Evolutionary conservation across 2,329 filamentous ascomycete genomes (phyloP).

Genomic region (Fonsecaea pedrosoi): DNA sequence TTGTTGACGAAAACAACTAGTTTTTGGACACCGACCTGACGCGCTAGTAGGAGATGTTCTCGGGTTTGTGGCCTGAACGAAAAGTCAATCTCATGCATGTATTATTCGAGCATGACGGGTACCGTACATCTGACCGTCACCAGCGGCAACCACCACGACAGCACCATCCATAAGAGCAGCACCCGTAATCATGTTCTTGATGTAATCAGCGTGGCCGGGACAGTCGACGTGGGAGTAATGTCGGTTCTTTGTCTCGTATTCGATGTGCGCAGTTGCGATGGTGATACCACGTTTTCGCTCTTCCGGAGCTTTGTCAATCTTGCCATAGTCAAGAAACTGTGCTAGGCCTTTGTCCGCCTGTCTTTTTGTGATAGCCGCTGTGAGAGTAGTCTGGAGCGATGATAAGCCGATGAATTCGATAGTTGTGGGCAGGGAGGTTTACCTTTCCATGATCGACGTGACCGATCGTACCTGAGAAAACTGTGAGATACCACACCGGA

Average conservation of each 20-base stretch:
- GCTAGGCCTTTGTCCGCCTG: slow-evolving; percentile 94
- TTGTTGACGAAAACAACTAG: slow-evolving; percentile 99
- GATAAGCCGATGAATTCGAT: slow-evolving; percentile 33
- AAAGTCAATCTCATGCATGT: slow-evolving; percentile 10
- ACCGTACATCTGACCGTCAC: slow-evolving; percentile 90
- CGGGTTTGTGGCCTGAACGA: slow-evolving; percentile 82
- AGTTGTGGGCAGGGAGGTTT: slow-evolving; percentile 39
- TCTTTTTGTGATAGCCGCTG: slow-evolving; percentile 97
- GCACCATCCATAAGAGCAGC: slow-evolving; percentile 99
- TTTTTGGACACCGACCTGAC: slow-evolving; percentile 96
- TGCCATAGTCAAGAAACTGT: slow-evolving; percentile 93
- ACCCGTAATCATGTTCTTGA: slow-evolving; percentile 99
- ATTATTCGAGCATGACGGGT: background rate
- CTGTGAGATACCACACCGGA: background rate
- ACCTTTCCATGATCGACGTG: slow-evolving; percentile 99
- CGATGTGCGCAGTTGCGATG: slow-evolving; percentile 97
- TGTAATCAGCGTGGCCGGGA: slow-evolving; percentile 99
- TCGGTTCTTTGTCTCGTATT: slow-evolving; percentile 90
- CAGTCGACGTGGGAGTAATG: slow-evolving; percentile 99
- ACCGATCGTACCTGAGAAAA: slow-evolving; percentile 80
- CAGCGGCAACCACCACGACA: slow-evolving; percentile 97
- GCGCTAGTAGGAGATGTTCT: slow-evolving; percentile 96
- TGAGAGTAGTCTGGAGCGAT: slow-evolving; percentile 81
- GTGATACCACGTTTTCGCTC: slow-evolving; percentile 99
- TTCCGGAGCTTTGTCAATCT: slow-evolving; percentile 98